Base-by-base conservation (phyloP, 2,329 filamentous ascomycete genomes). In the Curvularia hawaiiensis region DNA sequence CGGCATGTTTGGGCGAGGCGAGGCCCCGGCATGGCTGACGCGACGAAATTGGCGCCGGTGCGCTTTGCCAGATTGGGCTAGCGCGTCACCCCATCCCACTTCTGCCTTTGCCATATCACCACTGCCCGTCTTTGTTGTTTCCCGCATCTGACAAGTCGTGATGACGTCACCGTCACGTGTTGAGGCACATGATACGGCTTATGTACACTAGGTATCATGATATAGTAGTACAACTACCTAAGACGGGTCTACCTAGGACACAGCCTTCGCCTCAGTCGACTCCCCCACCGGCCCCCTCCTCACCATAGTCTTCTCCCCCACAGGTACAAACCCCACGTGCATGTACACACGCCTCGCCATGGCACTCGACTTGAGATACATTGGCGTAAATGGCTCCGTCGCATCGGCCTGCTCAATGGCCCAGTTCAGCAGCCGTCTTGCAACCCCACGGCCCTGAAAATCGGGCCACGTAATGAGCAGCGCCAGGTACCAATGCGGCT, bases 401-500 rank as follows among this genome's bases (percentile, higher is more conserved):
- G n/a, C 50, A 67, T 75, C 73, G 16, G 73, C 72, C 64, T 67
- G 58, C n/a, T 65, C 41, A 48, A 73, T 67, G 24, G 64, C 72
- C 71, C 72, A 75, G 20, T 62, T 39, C 57, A 75, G 30, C 57
- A 75, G 48, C 41, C 52, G 62, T 40, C 56, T 71, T 28, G 63
- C 73, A 0, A 74, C 66, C 0, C 73, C 73, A 14, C 59, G 59
- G 0, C 71, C 70, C 56, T 73, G 73, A 33, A 48, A 74, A 47
- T 70, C 65, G 0, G 72, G 72, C 61, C 58, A 74, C 6, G 63
- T 69, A 4, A 70, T 41, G n/a, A 75, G 35, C 24, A 67, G 61
- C 45, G 64, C 66, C 10, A 75, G 64, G 64, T 65, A 73, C 73
- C 73, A 75, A 56, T 75, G 72, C 56, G 44, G 39, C 20, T 74